Evolutionary conservation across 2,329 filamentous ascomycete species (phyloP), one percentile per base, ranked within the genome.

Genomic region (Penicillium decumbens): DNA sequence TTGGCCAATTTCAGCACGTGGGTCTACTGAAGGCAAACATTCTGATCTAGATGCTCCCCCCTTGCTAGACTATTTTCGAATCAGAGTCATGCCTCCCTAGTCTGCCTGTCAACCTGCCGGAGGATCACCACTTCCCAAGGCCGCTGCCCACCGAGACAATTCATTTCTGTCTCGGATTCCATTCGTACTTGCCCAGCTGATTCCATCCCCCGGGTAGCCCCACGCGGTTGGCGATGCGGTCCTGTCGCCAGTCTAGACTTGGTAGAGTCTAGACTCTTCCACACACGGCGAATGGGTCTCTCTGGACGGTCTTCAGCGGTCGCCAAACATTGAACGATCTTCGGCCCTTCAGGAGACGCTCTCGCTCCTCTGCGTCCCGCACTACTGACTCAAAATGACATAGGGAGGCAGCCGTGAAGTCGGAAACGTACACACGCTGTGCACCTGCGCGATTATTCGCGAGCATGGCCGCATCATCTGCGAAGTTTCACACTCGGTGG

Each of bases 1-100:
- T 15, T 33, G 30, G 37, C 46, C 47, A 39, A 50, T 53, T 47
- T 43, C 15, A 18, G 45, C 51, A 51, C 48, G 54, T 53, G 50
- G 45, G 27, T 13, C 43, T 42, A 56, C 42, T 52, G 39, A 56
- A 60, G 24, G 56, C 52, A 57, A 58, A 61, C 49, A 72, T 71
- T 45, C 78, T 65, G 9, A 80, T 70, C 65, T 82, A 78, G 40
- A 81, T 79, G 57, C 77, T 81, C 71, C 79, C 79, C 63, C n/a
- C 76, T 73, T 18, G 69, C 65, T 42, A 70, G 63, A 27, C 65
- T 58, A n/a, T 64, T 55, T 65, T 62, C 35, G 69, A 67, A 8
- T 66, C 69, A 5, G 72, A 66, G 57, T 56, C 27, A 49, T 44
- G 13, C 55, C 50, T 18, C 49, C 51, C 43, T 6, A 41, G 41